Evolutionary conservation across 2,329 filamentous ascomycete genomes (phyloP), one percentile per base, ranked within the genome.

Genomic region (Plenodomus lindquistii): DNA sequence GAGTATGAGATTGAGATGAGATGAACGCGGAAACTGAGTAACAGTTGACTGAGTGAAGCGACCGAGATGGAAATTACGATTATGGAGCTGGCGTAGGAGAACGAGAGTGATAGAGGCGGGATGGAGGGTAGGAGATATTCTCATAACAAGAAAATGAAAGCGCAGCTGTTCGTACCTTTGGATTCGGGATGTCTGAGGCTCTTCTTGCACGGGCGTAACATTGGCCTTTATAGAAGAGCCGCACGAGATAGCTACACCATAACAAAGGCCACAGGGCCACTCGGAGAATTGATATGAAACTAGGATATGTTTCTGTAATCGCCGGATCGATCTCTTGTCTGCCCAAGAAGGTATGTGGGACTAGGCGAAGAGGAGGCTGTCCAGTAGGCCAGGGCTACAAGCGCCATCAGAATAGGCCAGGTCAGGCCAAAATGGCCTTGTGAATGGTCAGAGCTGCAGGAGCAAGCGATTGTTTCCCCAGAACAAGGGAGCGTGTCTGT

Each of bases 251-350:
- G 57, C 53, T 65, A 56, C 44, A 48, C 54, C 47, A 50, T 40
- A 55, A 59, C 59, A 60, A 58, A 56, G 66, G 55, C 61, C 58
- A 59, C 54, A 48, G 55, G 63, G 64, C 59, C 61, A 44, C 46
- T 58, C 63, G 66, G 66, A 68, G 67, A 71, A 70, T 67, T 70
- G 48, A 58, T 50, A 58, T 72, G 69, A 72, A 72, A 73, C 70
- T 58, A 58, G 55, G 61, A 60, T 57, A 53, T 60, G 70, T 72
- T 71, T 71, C 66, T 68, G 59, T 71, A 72, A 67, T 71, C 71
- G 71, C 69, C 69, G 61, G 61, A 65, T 62, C 52, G 55, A 63
- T 63, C 55, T 59, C 44, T 57, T 43, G 47, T 55, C 48, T 52
- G 47, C 59, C 66, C 46, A 52, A 64, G 62, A 50, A 53, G 55